phyloP scores from a whole-genome alignment of 192 early-diverging fungal species.

The Coemansia umbellata region DNA sequence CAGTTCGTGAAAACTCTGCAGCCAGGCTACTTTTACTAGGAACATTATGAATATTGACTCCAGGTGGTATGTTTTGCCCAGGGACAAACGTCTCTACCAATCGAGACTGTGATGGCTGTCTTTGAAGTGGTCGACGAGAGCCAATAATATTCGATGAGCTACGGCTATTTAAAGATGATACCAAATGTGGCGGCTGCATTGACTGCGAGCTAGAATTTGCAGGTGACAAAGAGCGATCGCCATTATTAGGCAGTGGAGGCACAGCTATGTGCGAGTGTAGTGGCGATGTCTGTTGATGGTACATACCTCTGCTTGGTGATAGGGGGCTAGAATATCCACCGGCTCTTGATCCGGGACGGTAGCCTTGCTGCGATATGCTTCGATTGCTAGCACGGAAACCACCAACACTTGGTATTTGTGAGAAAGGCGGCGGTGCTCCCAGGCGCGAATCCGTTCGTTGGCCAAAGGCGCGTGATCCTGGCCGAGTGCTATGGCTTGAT shows the following conservation, averaged over 20 bases:
- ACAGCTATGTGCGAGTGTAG: background rate
- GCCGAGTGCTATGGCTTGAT: constrained; percentile 13
- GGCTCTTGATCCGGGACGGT: constrained; percentile 27
- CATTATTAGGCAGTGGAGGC: background rate
- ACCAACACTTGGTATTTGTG: constrained; percentile 11
- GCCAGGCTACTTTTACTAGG: constrained; percentile 27
- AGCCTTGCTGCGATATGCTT: constrained; percentile 43
- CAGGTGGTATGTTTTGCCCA: constrained; percentile 16
- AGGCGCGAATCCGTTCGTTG: constrained; percentile 29
- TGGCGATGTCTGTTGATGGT: constrained; percentile 7
- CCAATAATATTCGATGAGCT: constrained; percentile 8
- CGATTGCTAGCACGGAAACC: constrained; percentile 13
- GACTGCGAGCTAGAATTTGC: constrained; percentile 6
- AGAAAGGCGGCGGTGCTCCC: constrained; percentile 11
- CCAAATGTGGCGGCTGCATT: constrained; percentile 4
- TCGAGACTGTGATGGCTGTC: constrained; percentile 25
- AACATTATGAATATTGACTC: constrained; percentile 34
- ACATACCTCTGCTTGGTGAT: constrained; percentile 11
- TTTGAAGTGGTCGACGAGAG: constrained; percentile 17
- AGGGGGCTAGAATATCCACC: constrained; percentile 25
- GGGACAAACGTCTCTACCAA: constrained; percentile 26
- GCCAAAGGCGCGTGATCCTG: constrained; percentile 35
- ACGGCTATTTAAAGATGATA: constrained; percentile 16
- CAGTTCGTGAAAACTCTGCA: constrained; percentile 26
- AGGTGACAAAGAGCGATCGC: background rate